Evolutionary conservation across 805 yeast genomes (phyloP), one percentile per base, ranked within the genome.

Genomic region (Sporopachydermia lactativora): DNA sequence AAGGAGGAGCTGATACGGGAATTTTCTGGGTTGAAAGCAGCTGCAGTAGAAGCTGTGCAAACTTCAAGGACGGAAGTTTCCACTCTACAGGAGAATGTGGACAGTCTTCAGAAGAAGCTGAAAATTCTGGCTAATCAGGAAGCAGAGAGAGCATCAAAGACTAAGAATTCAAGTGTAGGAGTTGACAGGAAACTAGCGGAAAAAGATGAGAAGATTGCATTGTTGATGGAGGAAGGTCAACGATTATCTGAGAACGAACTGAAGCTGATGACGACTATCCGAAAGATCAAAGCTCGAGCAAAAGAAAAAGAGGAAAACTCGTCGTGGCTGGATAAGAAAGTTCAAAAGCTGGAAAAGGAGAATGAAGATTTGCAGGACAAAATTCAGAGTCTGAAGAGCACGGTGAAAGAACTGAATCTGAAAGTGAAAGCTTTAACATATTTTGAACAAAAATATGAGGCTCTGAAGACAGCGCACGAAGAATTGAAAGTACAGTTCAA

Each of bases 191-290:
- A 67, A 58, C 42, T 56, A 57, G 38, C 59, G 46, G 50, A 72
- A 57, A 49, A 78, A 63, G 83, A 86, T 40, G 68, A 64, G 8
- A 71, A 75, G 19, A 75, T 88, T 17, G 69, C 71, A 14, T 76
- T 78, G 42, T 60, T 88, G 18, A 53, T 81, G 52, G 74, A 71
- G 41, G 95, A 86, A 57, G 95, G 95, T 3, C 77, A 80, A 46
- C 73, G 70, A 17, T 58, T 85, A 34, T 75, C 92, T 0, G 68
- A 69, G 43, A 76, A 73, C 45, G 96, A 89, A 50, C 65, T 84
- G 18, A 73, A 71, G 47, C 66, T 76, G 40, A 75, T 72, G 48
- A 82, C 75, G 35, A 65, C 77, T 0, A 73, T 88, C 39, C 81
- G 81, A 45, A 66, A 68, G 46, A 57, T 86, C 42, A 73, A 75